Evolutionary conservation across 257 asterid genomes (phyloP), one percentile per base, ranked within the genome.

Genomic region (Gardenia jasminoides): DNA sequence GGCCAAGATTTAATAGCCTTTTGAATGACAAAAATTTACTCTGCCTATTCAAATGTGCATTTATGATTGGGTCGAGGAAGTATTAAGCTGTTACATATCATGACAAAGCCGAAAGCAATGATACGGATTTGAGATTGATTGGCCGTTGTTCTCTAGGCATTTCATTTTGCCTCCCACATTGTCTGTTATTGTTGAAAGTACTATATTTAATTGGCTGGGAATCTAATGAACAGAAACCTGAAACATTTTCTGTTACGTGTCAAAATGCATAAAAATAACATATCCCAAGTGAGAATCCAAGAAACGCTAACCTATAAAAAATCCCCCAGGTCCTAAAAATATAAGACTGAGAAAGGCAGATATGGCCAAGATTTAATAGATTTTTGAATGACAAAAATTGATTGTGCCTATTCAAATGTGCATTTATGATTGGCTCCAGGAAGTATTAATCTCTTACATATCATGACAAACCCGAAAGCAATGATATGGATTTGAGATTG

Each of bases 361-460:
- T 24, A 33, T 6, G 46, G 12, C n/a, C 1, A 67, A 12, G 13
- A 66, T 17, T 33, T 67, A 47, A 36, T 31, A n/a, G 26, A 33
- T 67, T 67, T 13, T 13, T 67, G 2, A 31, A 61, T 28, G 6
- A 62, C 17, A 62, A n/a, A 10, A 26, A 24, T 2, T 62, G n/a
- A 36, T 5, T 0, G 39, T 26, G 7, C 22, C 8, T 17, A 33
- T 15, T 31, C 44, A 30, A 31, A 66, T 67, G n/a, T 67, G 19
- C 22, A 67, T 17, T 22, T 30, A 59, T 70, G 24, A 70, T 44
- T 44, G 75, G 75, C 59, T 70, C 59, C 59, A 70, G 46, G 59
- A 44, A 26, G 39, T 3, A 70, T 0, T 26, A 28, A 64, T 64
- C 22, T 64, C 36, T 1, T 24, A n/a, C 24, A 0, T 69, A 7